Evolutionary conservation across 345 rosid genomes (phyloP), one percentile per base, ranked within the genome.

Genomic region (Eucalyptus marginata): DNA sequence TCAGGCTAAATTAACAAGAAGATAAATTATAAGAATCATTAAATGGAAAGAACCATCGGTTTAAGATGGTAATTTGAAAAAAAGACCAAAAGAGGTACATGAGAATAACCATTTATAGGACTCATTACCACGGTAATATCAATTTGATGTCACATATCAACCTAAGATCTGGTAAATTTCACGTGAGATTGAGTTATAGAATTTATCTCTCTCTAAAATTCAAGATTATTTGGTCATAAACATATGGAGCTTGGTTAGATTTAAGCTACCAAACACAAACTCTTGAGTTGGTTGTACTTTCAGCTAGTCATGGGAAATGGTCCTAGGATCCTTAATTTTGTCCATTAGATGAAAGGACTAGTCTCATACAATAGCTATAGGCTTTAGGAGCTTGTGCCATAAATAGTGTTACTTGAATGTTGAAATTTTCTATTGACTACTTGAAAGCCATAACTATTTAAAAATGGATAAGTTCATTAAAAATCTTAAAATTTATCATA

Each of bases 381-480:
- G 66, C 15, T 59, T 12, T 0, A 59, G n/a, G 66, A 59, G 0
- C 29, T 24, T 22, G 13, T 56, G 62, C 62, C 0, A 24, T 56
- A 56, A 10, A 2, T 0, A 22, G 0, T 10, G 13, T 56, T 56
- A 56, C 3, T 56, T 24, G 13, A 56, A 10, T 56, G 29, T 24
- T 22, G 13, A 56, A 52, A 24, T 0, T 56, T 56, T 56, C 29
- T 10, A 10, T 56, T 59, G 15, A 27, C 2, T 0, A 59, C 7
- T 59, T 11, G 0, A 11, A 59, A 10, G 3, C 0, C 13, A 27
- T 27, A 59, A 25, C 7, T 5, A 5, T 25, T 27, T 5, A 1
- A 59, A 52, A 52, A 20, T 0, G 4, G 0, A 52, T 52, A 7
- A 52, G 0, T 52, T 52, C 25, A 52, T 52, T 7, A 52, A 3